Evolutionary conservation across 192 early-diverging fungal species (phyloP), one percentile per base, ranked within the genome.

Genomic region (Lunasporangiospora selenospora): DNA sequence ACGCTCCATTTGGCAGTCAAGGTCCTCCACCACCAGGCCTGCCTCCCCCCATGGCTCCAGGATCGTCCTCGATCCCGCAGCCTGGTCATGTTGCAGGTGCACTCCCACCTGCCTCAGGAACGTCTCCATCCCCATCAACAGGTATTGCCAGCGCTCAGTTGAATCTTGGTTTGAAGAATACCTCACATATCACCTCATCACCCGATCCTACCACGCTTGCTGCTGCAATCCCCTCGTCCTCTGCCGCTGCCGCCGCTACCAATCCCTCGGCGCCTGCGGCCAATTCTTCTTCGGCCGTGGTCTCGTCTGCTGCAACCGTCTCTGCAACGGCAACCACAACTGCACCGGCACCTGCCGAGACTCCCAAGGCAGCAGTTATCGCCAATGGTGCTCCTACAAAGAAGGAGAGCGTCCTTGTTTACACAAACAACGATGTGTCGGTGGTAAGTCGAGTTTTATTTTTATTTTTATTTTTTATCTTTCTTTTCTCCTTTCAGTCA

Each of bases 371-470:
- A 12, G n/a, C 51, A 23, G 12, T 34, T 23, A 42, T 16, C 10
- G 47, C 39, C 5, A 49, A 39, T 23, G 12, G 29, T 0, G 33
- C 56, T 18, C 30, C 59, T 6, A 48, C 44, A 33, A 73, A 73
- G 49, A 73, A 73, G 32, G 79, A 80, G 38, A 67, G 69, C 27
- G 57, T 80, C 29, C 51, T 83, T 19, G 55, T 85, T 33, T 81
- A 81, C 27, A 67, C 65, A 24, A 65, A 85, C 40, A 78, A 76
- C 27, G 80, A 82, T 49, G 55, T 82, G 3, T 85, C 84, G 45
- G 73, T 80, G 70, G 84, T 85, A 80, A 66, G 77, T 75, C 16
- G 26, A 15, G 9, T 37, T 52, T 52, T 52, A 11, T 34, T 36
- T 3, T 27, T 5, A 0, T 41, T 41, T 3, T 4, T 24, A 21